Base-by-base conservation (phyloP, 1,139 yeast genomes). In the Hyphopichia pseudoburtonii region DNA sequence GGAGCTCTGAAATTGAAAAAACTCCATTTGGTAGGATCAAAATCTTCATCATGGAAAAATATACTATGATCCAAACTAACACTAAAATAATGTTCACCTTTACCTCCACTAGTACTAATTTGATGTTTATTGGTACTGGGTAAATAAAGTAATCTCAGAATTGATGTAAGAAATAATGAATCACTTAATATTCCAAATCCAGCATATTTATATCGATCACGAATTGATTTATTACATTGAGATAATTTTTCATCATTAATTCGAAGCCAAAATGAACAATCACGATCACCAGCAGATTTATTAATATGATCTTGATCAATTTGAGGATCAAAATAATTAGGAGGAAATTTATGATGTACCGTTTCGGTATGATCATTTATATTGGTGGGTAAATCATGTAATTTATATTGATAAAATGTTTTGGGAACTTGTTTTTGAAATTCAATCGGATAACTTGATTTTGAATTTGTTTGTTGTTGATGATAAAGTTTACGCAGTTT, bases 61-160 rank as follows among this genome's bases (percentile, higher is more conserved):
- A 70, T 55, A 6, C 68, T 48, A 42, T 70, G 76, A 50, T 70
- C 76, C 37, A 70, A 56, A 7, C 73, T 66, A 3, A 70, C 68
- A 4, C 67, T 61, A 43, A 70, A 67, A 35, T 62, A 66, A 42
- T 54, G 52, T 11, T 44, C 37, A 28, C 50, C 52, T 27, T 37
- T 29, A 41, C 56, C 48, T 42, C 60, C 54, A 39, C 44, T 48
- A 17, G 42, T 35, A 24, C 53, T 56, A 15, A 48, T 35, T 14
- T 50, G 40, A 19, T 45, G 32, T n/a, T 50, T 50, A 24, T 53
- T 36, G 2, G 52, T 47, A 3, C 43, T 45, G 2, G 61, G 52
- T 30, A 63, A 46, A 33, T 62, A 64, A 29, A 63, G 53, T 9
- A 63, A 43, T 30, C 67, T 46, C 3, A 65, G 50, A 17, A 64